A percentile compares a stretch with the other conserved stretches of the same genome.
phyloP scores from a whole-genome alignment of 345 rosid species.

The Camelina hispida region DNA sequence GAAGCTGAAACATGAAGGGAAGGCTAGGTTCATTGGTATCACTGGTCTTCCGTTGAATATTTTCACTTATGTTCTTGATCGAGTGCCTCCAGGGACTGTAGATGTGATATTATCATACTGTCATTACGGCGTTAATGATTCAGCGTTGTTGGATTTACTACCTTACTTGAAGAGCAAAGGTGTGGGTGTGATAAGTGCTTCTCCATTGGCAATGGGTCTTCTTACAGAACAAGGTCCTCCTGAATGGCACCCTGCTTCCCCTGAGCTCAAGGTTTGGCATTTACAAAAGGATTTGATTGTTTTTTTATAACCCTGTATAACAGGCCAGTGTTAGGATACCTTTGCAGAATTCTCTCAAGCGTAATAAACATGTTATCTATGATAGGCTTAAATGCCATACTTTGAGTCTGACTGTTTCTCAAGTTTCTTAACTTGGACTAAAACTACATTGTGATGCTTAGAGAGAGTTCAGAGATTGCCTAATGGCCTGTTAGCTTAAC shows the following conservation, averaged over 20 bases:
- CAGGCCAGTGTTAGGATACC: background rate
- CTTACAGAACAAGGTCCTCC: conserved; percentile 91
- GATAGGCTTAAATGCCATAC: conserved; percentile 1
- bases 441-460: background rate
- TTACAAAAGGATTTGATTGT: background rate
- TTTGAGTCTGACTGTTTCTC: background rate
- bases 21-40: conserved; percentile 85
- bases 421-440: background rate
- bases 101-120: conserved; percentile 90
- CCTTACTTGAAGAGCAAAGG: conserved; percentile 89
- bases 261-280: conserved; percentile 71
- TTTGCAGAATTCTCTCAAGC: background rate
- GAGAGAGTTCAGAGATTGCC: background rate
- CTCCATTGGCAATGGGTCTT: conserved; percentile 93
- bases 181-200: conserved; percentile 82
- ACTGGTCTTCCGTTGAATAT: conserved; percentile 81
- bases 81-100: conserved; percentile 72
- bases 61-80: conserved; percentile 79
- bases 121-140: conserved; percentile 79
- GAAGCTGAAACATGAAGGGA: conserved; percentile 81
- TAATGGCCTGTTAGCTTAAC: background rate
- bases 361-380: background rate
- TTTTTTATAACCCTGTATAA: background rate
- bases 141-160: conserved; percentile 67
- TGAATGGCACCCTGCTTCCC: conserved; percentile 95